Evolutionary conservation across 2,329 filamentous ascomycete species (phyloP), one percentile per base, ranked within the genome.

Genomic region (Colletotrichum somersetense): DNA sequence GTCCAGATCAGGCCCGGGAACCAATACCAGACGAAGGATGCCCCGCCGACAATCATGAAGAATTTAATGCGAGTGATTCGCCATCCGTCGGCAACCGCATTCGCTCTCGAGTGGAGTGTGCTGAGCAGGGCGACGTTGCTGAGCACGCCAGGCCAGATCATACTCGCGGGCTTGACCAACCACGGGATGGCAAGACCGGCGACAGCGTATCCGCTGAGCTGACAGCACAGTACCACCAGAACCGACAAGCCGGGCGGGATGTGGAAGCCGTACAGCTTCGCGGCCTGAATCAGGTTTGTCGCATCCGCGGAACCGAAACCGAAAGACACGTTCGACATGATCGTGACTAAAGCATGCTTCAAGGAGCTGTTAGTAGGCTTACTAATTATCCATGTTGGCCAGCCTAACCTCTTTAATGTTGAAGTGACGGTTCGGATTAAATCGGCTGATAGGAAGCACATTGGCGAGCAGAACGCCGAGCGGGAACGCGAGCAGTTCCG

Each of bases 131-230:
- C 80, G 35, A 84, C 83, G n/a, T 81, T 85, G 10, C 82, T 80
- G 23, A 87, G 77, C 0, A 82, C 82, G 4, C 81, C 79, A 0
- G 86, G 86, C 86, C 86, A 87, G 18, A 88, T 80, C 71, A 81
- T 83, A 71, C 81, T 82, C 0, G 83, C 78, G 0, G 84, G 84
- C 62, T 83, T 84, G 14, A 86, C 84, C 35, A 86, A 77, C 76
- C 85, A 85, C 0, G 81, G 79, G 18, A 83, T 80, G 4, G 77
- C 77, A 2, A 84, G 61, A 2, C 70, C 85, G 10, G 85, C 85
- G 62, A 86, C 78, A 10, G 85, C 85, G 70, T 85, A 86, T n/a
- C 85, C 85, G 55, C 86, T 83, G 62, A 85, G 82, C 71, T 86
- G 84, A n/a, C 84, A 86, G 4, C 80, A 81, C 16, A 87, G 75